Evolutionary conservation across 1,139 yeast species (phyloP).

Genomic region (Geotrichum carabidarum): DNA sequence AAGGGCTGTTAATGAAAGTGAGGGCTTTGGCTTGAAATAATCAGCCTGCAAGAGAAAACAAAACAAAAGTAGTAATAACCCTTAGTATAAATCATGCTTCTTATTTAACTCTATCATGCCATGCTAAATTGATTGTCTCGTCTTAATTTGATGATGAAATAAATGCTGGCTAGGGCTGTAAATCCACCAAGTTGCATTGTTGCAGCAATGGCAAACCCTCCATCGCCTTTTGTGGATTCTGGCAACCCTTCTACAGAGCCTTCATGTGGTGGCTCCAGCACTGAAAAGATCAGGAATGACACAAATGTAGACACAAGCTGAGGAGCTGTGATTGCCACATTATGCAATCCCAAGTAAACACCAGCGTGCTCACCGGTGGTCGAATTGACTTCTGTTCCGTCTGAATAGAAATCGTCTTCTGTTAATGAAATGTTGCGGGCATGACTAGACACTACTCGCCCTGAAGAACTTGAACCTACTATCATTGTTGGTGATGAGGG

Average conservation of each 20-base stretch:
- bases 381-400: slow-evolving; percentile 18
- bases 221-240: slow-evolving; percentile 31
- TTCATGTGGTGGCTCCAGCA: slow-evolving; percentile 23
- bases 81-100: background rate
- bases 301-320: slow-evolving; percentile 40
- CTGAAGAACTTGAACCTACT: slow-evolving; percentile 4
- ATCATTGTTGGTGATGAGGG: background rate
- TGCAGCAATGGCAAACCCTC: slow-evolving; percentile 37
- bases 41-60: background rate
- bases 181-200: slow-evolving; percentile 38
- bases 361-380: slow-evolving; percentile 34
- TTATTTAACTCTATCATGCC: background rate
- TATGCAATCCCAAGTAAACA: slow-evolving; percentile 40
- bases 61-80: background rate
- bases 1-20: slow-evolving; percentile 68
- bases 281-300: slow-evolving; percentile 37
- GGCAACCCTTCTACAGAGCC: slow-evolving; percentile 17
- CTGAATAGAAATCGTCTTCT: slow-evolving; percentile 24
- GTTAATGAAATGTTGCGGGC: slow-evolving; percentile 19
- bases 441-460: slow-evolving; percentile 10
- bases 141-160: slow-evolving; percentile 28
- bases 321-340: slow-evolving; percentile 40
- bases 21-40: slow-evolving; percentile 77
- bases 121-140: background rate
- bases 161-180: slow-evolving; percentile 36